Evolutionary conservation across 2,329 filamentous ascomycete species (phyloP), one percentile per base, ranked within the genome.

Genomic region (Trichoderma hamatum): DNA sequence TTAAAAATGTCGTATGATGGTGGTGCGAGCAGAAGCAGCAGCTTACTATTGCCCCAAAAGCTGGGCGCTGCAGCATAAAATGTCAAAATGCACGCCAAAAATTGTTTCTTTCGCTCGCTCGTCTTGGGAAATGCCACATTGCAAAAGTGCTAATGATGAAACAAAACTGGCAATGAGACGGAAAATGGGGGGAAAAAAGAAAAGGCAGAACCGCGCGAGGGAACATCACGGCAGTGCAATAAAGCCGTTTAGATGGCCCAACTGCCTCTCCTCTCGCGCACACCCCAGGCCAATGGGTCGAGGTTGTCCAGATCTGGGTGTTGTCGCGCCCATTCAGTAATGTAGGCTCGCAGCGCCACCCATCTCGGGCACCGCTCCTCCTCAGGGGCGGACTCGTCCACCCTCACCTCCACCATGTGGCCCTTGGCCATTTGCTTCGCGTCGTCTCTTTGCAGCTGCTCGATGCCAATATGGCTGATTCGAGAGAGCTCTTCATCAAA

Each of bases 291-390:
- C 72, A 87, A 80, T 3, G 86, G 83, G 66, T 84, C 84, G 71
- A 88, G 83, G 68, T 84, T 82, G 73, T 88, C 84, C 78, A 96
- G 88, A 71, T 88, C 86, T 5, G 94, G 93, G 77, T 96, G 92
- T 79, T 97, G 94, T 68, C 91, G 85, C 28, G 92, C 94, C 95
- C 95, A 98, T 78, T 97, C 94, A 46, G 86, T 85, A 49, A 98
- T 92, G 78, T 98, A 98, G 51, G 89, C 77, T 75, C 90, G 90
- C 54, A 98, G 83, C 1, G 95, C 95, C 75, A 86, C 89, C 95
- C 95, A 98, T 65, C 95, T 86, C 66, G 89, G 83, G 68, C 84
- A 84, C 59, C 92, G 91, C 70, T 82, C 79, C 60, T 85, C 83
- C 70, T 79, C 84, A 36, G 79, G 76, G 49, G 78, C 76, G 14